These are phyloP conservation scores for Ramicandelaber brevisporus DNA, from an alignment of 192 early-diverging fungal species.

Conservation along the genomic window DNA sequence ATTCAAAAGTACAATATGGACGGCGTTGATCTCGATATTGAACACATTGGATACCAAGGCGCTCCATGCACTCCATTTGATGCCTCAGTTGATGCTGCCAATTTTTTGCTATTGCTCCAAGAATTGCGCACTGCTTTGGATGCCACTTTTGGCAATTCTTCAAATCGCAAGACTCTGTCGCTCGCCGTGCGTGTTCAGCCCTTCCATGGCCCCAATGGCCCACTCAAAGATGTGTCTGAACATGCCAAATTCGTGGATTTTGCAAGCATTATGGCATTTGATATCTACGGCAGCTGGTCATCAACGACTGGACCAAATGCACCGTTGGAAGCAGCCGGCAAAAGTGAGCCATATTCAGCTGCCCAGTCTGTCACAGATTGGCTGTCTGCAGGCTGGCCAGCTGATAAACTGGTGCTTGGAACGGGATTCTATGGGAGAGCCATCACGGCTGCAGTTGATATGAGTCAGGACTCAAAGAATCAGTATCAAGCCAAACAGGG, in stretches of 20 bases:
- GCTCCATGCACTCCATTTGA: conserved; percentile 23
- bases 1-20: conserved; percentile 26
- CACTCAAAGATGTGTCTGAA: conserved; percentile 22
- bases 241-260: conserved; percentile 34
- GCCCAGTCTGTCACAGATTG: conserved; percentile 18
- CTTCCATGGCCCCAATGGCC: conserved; percentile 21
- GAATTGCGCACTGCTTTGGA: conserved; percentile 12
- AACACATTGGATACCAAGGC: conserved; percentile 25
- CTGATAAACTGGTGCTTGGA: conserved; percentile 30
- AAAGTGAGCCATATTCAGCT: conserved; percentile 15
- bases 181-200: conserved; percentile 33
- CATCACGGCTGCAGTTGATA: conserved; percentile 11
- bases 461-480: conserved; percentile 13
- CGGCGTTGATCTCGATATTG: conserved; percentile 38
- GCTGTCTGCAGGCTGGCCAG: conserved; percentile 30
- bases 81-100: conserved; percentile 10
- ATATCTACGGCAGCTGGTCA: conserved; percentile 30
- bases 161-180: conserved; percentile 23
- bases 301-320: conserved; percentile 32
- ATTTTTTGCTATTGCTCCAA: conserved; percentile 12
- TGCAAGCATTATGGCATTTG: conserved; percentile 43
- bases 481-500: conserved; percentile 20
- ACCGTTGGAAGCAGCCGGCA: conserved; percentile 14
- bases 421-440: conserved; percentile 30
- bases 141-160: conserved; percentile 7